These are phyloP conservation scores for Aspergillus nomiae DNA, from an alignment of 2,329 filamentous ascomycete species.

Conservation along the genomic window DNA sequence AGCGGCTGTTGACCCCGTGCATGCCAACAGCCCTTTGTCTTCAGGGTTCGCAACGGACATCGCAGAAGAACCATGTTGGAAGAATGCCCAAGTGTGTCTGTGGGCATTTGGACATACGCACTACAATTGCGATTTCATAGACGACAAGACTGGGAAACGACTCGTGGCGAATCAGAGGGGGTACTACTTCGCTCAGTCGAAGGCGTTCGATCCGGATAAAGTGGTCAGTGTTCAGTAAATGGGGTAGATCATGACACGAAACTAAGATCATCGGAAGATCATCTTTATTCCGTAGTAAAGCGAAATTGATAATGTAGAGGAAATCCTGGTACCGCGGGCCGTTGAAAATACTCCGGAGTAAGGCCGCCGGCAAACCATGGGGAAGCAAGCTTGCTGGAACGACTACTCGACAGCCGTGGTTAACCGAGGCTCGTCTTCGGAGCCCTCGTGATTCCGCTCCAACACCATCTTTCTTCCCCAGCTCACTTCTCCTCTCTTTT, in stretches of 20 bases:
- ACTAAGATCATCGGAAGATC: background rate
- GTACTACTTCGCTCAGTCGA: constrained; percentile 43
- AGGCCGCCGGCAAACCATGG: background rate
- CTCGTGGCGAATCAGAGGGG: constrained; percentile 46
- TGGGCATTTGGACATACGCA: constrained; percentile 57
- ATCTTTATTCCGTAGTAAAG: background rate
- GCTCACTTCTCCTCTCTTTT: constrained; percentile 11
- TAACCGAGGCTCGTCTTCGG: constrained; percentile 22
- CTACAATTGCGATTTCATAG: constrained; percentile 45
- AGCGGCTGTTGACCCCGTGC: constrained; percentile 32
- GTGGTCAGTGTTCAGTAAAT: constrained; percentile 19
- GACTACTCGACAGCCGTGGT: constrained; percentile 10
- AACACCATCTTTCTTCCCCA: background rate
- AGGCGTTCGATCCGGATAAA: constrained; percentile 37
- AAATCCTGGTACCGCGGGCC: background rate
- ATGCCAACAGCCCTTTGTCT: constrained; percentile 33
- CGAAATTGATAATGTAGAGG: background rate
- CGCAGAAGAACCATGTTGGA: constrained; percentile 41
- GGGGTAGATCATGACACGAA: background rate
- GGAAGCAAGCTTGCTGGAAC: background rate
- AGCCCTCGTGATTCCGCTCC: constrained; percentile 11
- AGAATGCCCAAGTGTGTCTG: constrained; percentile 36
- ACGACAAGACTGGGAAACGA: constrained; percentile 33
- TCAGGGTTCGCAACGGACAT: constrained; percentile 49
- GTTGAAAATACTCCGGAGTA: background rate